Base-by-base conservation (phyloP, 805 yeast genomes). In the Deakozyma indianensis region DNA sequence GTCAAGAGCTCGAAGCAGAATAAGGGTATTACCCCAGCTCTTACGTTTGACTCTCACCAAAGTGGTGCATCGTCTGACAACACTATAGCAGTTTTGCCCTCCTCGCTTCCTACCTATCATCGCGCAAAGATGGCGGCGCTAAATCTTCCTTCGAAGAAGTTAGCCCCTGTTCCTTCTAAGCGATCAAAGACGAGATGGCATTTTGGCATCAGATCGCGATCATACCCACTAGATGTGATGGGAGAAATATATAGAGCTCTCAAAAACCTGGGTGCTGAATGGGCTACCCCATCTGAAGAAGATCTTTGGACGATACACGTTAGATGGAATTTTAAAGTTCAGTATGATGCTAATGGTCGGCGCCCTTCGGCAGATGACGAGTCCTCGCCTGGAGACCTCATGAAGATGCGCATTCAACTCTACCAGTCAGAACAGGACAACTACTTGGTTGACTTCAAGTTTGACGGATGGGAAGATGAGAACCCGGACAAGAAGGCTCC, bases 161-260 rank as follows among this genome's bases (percentile, higher is more conserved):
- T 59, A 32, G 53, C 58, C 24, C 67, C 68, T 5, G 51, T 78
- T 20, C 71, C 80, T 22, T 71, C 82, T 42, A 87, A 90, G 62
- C 86, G 85, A 61, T 83, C 90, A 50, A 90, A 87, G 64, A 85
- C 95, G 4, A 78, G 95, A 63, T 92, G 98, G 98, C 98, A 92
- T 68, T 92, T 92, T 59, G 98, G 98, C 52, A 92, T 92, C 49
- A 73, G 98, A 59, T 86, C 96, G 5, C 73, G 96, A 56, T 85
- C 96, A 1, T 92, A 92, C 60, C 97, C 98, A 27, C 70, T 92
- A 54, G 98, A 92, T 62, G 98, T 92, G 2, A 92, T 92, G 97
- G 96, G 96, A 23, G 98, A 92, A 61, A 88, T 92, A 41, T 92
- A 92, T 65, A 73, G 96, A 42, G 97, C 97, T 1, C 70, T 92